Conservation (phyloP, 2,329 filamentous ascomycete species). For the Cytospora piceicola region DNA sequence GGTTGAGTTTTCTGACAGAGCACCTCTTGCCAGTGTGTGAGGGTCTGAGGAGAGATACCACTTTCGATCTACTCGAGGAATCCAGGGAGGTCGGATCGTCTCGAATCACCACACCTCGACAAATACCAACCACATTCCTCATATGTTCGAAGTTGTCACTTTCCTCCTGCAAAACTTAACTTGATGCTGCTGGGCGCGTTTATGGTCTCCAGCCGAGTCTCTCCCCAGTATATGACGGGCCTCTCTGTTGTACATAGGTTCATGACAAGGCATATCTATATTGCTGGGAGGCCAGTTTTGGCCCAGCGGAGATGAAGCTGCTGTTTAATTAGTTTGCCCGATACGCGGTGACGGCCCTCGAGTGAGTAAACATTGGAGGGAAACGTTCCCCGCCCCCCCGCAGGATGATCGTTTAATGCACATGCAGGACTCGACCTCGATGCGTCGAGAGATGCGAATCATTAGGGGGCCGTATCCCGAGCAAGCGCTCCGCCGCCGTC, state of each 20-base stretch:
- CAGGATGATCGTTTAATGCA: neutral
- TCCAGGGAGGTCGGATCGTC: neutral
- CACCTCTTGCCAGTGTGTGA: neutral
- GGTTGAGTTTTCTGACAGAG: constrained; percentile 33
- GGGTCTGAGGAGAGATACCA: constrained; percentile 13
- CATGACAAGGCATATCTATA: constrained; percentile 37
- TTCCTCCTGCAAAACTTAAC: neutral
- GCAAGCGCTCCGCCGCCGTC: too few species aligned
- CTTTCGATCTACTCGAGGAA: constrained; percentile 13
- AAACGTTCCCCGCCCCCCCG: too few species aligned
- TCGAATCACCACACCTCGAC: neutral
- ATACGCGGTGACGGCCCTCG: neutral
- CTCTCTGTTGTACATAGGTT: constrained; percentile 33
- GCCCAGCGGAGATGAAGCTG: constrained; percentile 35
- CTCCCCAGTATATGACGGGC: constrained; percentile 34
- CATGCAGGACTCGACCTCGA: neutral
- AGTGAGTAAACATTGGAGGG: neutral
- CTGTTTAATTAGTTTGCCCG: neutral
- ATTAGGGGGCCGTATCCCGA: too few species aligned
- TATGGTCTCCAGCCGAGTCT: constrained; percentile 43
- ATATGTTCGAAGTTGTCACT: constrained; percentile 5
- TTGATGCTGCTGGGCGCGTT: constrained; percentile 39
- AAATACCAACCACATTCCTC: constrained; percentile 21
- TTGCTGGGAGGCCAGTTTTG: constrained; percentile 47
- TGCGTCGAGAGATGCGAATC: neutral